Percentiles rank a stretch among this genome's conserved stretches.
Evolutionary conservation across 1,284 basidiomycete species (phyloP).

Genomic region (Boletus hoseneyae): DNA sequence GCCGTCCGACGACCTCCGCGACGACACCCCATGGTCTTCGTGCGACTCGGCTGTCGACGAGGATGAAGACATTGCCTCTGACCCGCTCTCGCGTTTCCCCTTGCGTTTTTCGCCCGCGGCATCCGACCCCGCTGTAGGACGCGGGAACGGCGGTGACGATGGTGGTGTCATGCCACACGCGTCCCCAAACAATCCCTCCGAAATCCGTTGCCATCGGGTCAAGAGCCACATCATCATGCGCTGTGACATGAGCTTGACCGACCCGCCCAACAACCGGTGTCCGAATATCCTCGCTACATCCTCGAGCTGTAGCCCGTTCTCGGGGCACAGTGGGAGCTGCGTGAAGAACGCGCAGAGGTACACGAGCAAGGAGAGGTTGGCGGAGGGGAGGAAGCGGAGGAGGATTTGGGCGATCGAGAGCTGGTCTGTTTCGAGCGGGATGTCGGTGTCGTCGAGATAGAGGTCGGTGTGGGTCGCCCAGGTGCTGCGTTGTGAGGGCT

Average conservation of each 20-base stretch:
- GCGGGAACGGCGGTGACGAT: slow-evolving; percentile 3
- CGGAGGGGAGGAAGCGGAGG: slow-evolving; percentile 57
- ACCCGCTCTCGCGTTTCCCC: slow-evolving; percentile 8
- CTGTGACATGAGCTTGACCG: slow-evolving; percentile 25
- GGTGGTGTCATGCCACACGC: slow-evolving; percentile 25
- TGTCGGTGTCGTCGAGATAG: slow-evolving; percentile 17
- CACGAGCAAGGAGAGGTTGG: slow-evolving; percentile 53
- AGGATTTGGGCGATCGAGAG: slow-evolving; percentile 49
- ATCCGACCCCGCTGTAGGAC: too few relatives aligned
- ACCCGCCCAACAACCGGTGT: slow-evolving; percentile 25
- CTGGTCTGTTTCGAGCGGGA: slow-evolving; percentile 31
- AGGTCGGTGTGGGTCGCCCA: slow-evolving; percentile 10
- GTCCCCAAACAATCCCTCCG: slow-evolving; percentile 26
- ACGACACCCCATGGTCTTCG: slow-evolving; percentile 5
- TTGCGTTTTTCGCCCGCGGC: slow-evolving; percentile 15
- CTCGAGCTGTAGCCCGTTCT: slow-evolving; percentile 30
- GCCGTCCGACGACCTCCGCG: slow-evolving; percentile 11
- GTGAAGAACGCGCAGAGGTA: slow-evolving; percentile 64
- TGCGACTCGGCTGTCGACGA: slow-evolving; percentile 16
- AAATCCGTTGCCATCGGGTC: slow-evolving; percentile 27
- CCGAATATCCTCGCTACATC: slow-evolving; percentile 34
- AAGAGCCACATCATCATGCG: slow-evolving; percentile 33
- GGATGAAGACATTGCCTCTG: slow-evolving; percentile 11
- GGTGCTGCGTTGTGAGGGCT: slow-evolving; percentile 3
- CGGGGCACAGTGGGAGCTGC: slow-evolving; percentile 31